Base-by-base conservation (phyloP, 148 eudicot genomes). In the Rhododendron griersonianum region DNA sequence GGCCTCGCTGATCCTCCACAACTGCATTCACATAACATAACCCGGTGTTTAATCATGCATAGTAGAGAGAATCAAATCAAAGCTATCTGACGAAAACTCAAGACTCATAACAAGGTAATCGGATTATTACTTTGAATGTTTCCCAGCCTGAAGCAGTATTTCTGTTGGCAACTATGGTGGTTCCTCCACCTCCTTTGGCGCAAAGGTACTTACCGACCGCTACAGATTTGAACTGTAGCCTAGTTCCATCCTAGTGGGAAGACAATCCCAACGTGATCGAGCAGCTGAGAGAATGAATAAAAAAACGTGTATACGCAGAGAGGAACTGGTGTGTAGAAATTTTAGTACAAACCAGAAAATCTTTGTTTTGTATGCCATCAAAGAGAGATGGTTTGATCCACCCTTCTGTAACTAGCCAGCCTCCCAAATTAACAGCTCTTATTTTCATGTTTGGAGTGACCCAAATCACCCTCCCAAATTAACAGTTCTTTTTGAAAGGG, bases 311-410 rank as follows among this genome's bases (percentile, higher is more conserved):
- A n/a, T 65, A 65, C 11, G n/a, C 3, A 23, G 13, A n/a, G 1
- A 35, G 37, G 37, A 35, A 35, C 37, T 35, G 37, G 37, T 35
- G 37, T 35, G 37, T 35, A 35, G 37, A 35, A 35, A 35, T 35
- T 35, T 35, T 35, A 35, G 37, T 35, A 35, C 37, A 35, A 37
- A 95, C 98, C 96, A 92, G 63, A 41, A 93, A 86, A 74, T 93
- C 95, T 65, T 87, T 89, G 87, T 95, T 93, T 57, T 92, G 93
- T 82, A 95, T 95, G 88, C 88, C 94, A 76, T 91, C 91, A 21
- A 95, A 95, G 55, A 93, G 96, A 84, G 91, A 85, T 59, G 98
- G 98, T 8, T 91, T 77, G 47, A 95, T 95, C 98, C 98, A 95
- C 18, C 92, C 95, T 89, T 95, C 98, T 9, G 94, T 89, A 9